Evolutionary conservation across 352 stramenopile genomes (phyloP).

Genomic region (Peronospora belbahrii): DNA sequence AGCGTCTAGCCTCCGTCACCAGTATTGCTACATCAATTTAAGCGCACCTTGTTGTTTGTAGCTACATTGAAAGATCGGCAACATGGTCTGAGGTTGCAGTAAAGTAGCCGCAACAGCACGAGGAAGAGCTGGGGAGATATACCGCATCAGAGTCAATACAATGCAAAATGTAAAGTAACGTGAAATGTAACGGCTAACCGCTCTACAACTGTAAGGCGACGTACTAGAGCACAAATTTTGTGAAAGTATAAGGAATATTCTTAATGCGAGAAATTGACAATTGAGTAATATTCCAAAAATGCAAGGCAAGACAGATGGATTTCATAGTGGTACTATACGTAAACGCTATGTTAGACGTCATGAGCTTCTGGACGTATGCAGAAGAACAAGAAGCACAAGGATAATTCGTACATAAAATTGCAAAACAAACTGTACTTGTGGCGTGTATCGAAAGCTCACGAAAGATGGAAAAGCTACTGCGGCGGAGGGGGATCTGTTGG

Average conservation of each 20-base stretch:
- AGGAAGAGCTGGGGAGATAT: conserved; percentile 17
- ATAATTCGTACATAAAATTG: background rate
- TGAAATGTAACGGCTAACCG: too few species aligned
- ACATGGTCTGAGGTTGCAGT: conserved; percentile 6
- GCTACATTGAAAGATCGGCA: conserved; percentile 7
- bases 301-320: too few species aligned
- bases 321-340: too few species aligned
- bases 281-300: too few species aligned
- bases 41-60: conserved; percentile 24
- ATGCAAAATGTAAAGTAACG: conserved; percentile 13
- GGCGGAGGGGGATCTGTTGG: conserved; percentile 3
- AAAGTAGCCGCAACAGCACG: conserved; percentile 5
- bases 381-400: background rate
- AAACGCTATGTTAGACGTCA: background rate
- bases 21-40: conserved; percentile 1
- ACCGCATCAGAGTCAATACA: conserved; percentile 3
- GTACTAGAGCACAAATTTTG: background rate
- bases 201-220: too few species aligned
- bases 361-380: background rate
- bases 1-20: background rate
- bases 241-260: too few species aligned
- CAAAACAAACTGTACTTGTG: conserved; percentile 5
- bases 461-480: conserved; percentile 6
- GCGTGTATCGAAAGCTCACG: background rate
- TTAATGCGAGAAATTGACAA: too few species aligned